Base-by-base conservation (phyloP, 2,329 filamentous ascomycete genomes). In the Colletotrichum filicis region DNA sequence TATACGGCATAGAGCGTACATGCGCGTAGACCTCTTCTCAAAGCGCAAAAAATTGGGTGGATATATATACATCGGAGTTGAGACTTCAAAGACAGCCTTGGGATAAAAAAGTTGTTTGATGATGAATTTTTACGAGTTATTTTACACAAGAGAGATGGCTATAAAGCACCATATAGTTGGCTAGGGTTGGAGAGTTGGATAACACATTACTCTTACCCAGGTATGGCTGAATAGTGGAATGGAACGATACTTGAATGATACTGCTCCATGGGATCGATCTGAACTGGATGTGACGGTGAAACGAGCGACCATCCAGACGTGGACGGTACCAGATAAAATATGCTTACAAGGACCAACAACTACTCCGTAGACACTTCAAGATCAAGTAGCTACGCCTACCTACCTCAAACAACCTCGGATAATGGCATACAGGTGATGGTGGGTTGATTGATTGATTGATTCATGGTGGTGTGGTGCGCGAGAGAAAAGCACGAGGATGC, bases 81-180 rank as follows among this genome's bases (percentile, higher is more conserved):
- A 37, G 42, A 49, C 52, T n/a, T 46, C 46, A 9, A 67, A 24
- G 63, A 60, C 61, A 53, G 55, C 32, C 30, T 30, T 26, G 46
- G 46, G 61, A 55, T 53, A n/a, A 55, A 49, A 64, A 64, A 37
- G 61, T 49, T 55, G 61, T 53, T 55, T 55, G 28, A 64, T 37
- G 46, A 53, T 12, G 32, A 35, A 35, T 57, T n/a, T 63, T 55
- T 55, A 64, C n/a, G 46, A 64, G 19, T 61, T 3, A 5, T 60
- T 60, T 60, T 46, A 61, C 5, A 37, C 5, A 19, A 42, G 37
- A 49, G 46, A 49, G 46, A 55, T 55, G 61, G 49, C 24, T 42
- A 26, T 12, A 55, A 7, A 19, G 30, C 61, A 64, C 55, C 46
- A 28, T 53, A 35, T 35, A 35, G 4, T 26, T 14, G 14, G 26